A percentile compares a stretch with the other conserved stretches of the same genome.
Conservation (phyloP, 805 yeast genomes). For the Saccharomycopsis selenospora region DNA sequence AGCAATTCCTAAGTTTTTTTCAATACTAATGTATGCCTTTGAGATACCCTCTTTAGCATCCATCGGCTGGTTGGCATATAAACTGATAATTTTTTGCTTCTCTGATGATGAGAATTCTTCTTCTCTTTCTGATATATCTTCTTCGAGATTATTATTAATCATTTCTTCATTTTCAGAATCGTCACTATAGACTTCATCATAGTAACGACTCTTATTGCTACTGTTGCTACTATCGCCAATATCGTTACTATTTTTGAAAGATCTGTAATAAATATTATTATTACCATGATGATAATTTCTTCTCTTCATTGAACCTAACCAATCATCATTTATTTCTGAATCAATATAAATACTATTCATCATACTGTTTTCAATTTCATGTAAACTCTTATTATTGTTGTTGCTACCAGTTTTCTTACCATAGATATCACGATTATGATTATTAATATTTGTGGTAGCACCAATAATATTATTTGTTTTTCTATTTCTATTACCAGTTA, state of each 20-base stretch:
- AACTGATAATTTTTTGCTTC: slow-evolving; percentile 45
- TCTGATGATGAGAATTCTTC: slow-evolving; percentile 26
- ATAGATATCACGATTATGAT: no score
- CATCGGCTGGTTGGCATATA: slow-evolving; percentile 80
- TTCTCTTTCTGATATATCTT: slow-evolving; percentile 17
- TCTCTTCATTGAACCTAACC: background rate
- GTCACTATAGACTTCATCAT: slow-evolving; percentile 21
- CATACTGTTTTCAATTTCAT: background rate
- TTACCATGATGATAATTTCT: background rate
- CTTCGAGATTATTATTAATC: slow-evolving; percentile 15
- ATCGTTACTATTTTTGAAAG: no score
- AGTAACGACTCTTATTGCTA: slow-evolving; percentile 10
- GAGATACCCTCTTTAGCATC: slow-evolving; percentile 63
- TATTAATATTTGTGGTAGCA: no score
- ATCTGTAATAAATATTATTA: no score
- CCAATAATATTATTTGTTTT: no score
- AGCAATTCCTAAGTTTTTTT: slow-evolving; percentile 59
- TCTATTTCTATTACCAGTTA: no score
- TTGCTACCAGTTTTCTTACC: background rate
- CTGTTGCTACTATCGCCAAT: background rate
- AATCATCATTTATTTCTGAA: background rate
- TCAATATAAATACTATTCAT: background rate
- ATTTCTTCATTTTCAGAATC: slow-evolving; percentile 25
- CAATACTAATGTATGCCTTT: slow-evolving; percentile 68
- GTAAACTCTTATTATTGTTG: background rate